Conservation (phyloP, 768 basidiomycete genomes). For the Psilocybe azurescens region DNA sequence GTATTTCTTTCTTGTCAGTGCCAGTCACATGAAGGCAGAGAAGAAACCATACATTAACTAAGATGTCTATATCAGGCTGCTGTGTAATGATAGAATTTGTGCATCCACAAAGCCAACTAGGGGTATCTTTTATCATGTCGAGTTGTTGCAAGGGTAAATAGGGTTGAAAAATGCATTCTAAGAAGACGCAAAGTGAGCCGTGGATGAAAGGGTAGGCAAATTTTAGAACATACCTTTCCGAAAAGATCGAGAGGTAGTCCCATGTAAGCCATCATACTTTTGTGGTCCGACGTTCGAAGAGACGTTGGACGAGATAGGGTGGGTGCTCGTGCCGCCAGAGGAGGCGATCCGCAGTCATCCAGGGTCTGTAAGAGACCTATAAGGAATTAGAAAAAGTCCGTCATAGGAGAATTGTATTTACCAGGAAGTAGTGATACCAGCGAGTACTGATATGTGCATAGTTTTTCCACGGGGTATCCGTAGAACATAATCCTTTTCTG, state of each 20-base stretch:
- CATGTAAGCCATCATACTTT: slow-evolving; percentile 89
- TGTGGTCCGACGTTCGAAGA: slow-evolving; percentile 85
- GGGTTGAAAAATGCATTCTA: slow-evolving; percentile 95
- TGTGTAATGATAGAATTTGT: slow-evolving; percentile 96
- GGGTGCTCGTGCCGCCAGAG: slow-evolving; percentile 69
- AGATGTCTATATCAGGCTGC: slow-evolving; percentile 87
- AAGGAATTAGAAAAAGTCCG: not conserved
- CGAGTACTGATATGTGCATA: slow-evolving; percentile 98
- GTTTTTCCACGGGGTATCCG: slow-evolving; percentile 92
- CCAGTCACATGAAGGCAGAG: not conserved
- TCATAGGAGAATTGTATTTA: slow-evolving; percentile 34
- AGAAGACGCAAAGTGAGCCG: not conserved
- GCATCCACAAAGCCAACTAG: slow-evolving; percentile 91
- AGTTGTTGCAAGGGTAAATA: slow-evolving; percentile 96
- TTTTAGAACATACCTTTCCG: slow-evolving; percentile 63
- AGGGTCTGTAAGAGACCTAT: slow-evolving; percentile 86
- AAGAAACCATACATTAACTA: slow-evolving; percentile 74
- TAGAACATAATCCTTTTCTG: slow-evolving; percentile 97
- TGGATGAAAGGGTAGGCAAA: not conserved
- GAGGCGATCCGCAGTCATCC: slow-evolving; percentile 91
- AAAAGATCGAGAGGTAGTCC: slow-evolving; percentile 96
- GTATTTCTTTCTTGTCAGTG: slow-evolving; percentile 3
- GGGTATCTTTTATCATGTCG: slow-evolving; percentile 80
- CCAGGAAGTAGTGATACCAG: slow-evolving; percentile 93
- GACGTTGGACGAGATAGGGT: slow-evolving; percentile 71